Evolutionary conservation across 495 filamentous ascomycete species (phyloP), one percentile per base, ranked within the genome.

Genomic region (Penicillium antarcticum): DNA sequence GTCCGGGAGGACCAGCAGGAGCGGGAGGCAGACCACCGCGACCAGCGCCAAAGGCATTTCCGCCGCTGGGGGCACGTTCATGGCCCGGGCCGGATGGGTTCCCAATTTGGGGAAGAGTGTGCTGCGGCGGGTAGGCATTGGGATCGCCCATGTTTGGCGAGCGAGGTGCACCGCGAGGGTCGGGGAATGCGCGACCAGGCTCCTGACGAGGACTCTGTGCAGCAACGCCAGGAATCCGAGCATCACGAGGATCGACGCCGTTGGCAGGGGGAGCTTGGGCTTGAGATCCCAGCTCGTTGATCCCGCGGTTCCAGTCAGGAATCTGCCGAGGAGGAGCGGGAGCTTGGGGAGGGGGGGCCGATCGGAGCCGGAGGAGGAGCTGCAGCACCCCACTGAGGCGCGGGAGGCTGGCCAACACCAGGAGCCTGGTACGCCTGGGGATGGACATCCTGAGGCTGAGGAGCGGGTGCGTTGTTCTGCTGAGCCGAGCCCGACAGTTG

Each of bases 301-400:
- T 81, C 50, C 87, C 83, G 24, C 86, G 83, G 56, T 81, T 85
- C 90, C 89, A 94, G 51, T 83, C 80, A 52, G 81, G 85, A 39
- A 76, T 70, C 45, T 75, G 72, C 32, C 72, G 63, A 33, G 81
- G 80, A 40, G 80, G 85, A 12, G 87, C 87, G 18, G 85, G 84
- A 26, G 80, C 78, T 44, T 85, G 80, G 12, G 80, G 79, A n/a
- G 53, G 86, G 76, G 12, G 77, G 76, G 41, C 83, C 81, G 51
- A 84, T 84, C 19, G 78, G 82, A 60, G 77, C 82, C 32, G 81
- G 84, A 40, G 83, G 79, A 42, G 78, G 82, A 61, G 77, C 82
- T 33, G 81, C 83, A 40, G 83, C 80, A 42, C 84, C 86, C 90
- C 90, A 97, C 61, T 96, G 89, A 48, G 91, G 92, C 21, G 87